A percentile compares a stretch with the other conserved stretches of the same genome.
These are phyloP conservation scores for Leccinum griseonigrum DNA, from an alignment of 1,284 basidiomycete species.

Conservation along the genomic window DNA sequence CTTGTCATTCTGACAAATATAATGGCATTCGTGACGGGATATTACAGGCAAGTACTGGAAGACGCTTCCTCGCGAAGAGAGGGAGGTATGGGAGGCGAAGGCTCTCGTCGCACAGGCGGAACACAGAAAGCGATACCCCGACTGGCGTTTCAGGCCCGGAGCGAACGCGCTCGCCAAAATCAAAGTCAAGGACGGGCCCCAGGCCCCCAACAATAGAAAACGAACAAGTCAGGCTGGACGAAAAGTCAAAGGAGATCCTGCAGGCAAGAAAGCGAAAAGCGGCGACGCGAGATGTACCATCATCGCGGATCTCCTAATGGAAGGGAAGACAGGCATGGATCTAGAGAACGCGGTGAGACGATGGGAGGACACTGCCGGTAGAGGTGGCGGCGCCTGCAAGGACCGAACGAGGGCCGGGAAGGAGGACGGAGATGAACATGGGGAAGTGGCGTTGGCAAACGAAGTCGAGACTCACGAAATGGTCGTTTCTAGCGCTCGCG, in stretches of 20 bases:
- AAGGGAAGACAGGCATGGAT: conserved; percentile 48
- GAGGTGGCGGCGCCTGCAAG: conserved; percentile 2
- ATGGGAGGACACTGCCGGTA: conserved; percentile 30
- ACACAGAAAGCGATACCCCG: conserved; percentile 72
- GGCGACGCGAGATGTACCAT: conserved; percentile 40
- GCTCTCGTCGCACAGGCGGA: conserved; percentile 73
- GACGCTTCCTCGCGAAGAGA: conserved; percentile 55
- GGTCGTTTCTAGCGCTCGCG: conserved; percentile 3
- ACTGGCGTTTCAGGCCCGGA: conserved; percentile 71
- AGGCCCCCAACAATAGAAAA: conserved; percentile 33
- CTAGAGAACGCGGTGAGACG: conserved; percentile 47
- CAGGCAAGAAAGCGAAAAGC: conserved; percentile 26
- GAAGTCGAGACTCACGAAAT: conserved; percentile 12
- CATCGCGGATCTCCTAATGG: conserved; percentile 50
- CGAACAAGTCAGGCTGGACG: conserved; percentile 36
- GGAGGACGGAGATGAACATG: conserved; percentile 26
- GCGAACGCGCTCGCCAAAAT: conserved; percentile 54
- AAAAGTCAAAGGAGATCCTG: conserved; percentile 36
- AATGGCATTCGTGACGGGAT: neutral
- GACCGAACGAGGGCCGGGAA: conserved; percentile 6
- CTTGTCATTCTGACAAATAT: neutral
- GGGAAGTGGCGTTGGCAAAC: conserved; percentile 15
- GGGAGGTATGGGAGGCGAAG: conserved; percentile 72
- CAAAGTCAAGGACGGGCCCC: conserved; percentile 38
- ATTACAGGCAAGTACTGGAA: conserved; percentile 58